Evolutionary conservation across 2,329 filamentous ascomycete species (phyloP).

Genomic region (Hyphodiscus sp.): DNA sequence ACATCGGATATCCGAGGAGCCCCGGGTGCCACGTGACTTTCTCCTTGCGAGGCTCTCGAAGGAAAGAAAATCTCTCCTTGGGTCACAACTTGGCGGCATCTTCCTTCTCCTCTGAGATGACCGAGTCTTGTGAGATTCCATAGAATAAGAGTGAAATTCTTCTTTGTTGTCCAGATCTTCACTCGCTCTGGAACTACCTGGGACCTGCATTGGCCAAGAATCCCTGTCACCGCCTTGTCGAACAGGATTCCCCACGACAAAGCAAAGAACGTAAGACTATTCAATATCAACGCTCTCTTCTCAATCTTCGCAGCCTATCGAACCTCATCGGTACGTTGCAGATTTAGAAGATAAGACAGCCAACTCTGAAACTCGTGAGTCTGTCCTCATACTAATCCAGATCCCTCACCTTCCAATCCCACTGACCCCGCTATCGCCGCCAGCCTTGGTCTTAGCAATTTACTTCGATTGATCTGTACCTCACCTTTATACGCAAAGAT

Average conservation of each 20-base stretch:
- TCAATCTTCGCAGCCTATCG: neutral
- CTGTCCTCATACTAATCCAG: neutral
- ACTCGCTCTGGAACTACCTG: neutral
- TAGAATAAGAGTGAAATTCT: too few species aligned
- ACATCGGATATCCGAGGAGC: too few species aligned
- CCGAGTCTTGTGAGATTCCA: too few species aligned
- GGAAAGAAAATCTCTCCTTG: too few species aligned
- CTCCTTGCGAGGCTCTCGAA: too few species aligned
- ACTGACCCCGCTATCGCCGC: neutral
- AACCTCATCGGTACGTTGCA: neutral
- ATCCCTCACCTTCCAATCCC: neutral
- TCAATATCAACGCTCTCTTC: neutral
- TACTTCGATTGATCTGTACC: neutral
- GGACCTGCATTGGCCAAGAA: neutral
- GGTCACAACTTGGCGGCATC: too few species aligned
- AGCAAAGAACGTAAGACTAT: neutral
- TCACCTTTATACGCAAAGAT: neutral
- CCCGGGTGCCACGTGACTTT: too few species aligned
- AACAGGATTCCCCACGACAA: neutral
- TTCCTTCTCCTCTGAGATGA: too few species aligned
- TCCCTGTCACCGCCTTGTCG: neutral
- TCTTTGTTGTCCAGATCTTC: neutral
- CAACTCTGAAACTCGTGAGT: neutral
- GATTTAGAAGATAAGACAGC: neutral
- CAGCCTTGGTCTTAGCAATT: neutral